Evolutionary conservation across 1,284 basidiomycete species (phyloP), one percentile per base, ranked within the genome.

Genomic region (Pseudozyma flocculosa): DNA sequence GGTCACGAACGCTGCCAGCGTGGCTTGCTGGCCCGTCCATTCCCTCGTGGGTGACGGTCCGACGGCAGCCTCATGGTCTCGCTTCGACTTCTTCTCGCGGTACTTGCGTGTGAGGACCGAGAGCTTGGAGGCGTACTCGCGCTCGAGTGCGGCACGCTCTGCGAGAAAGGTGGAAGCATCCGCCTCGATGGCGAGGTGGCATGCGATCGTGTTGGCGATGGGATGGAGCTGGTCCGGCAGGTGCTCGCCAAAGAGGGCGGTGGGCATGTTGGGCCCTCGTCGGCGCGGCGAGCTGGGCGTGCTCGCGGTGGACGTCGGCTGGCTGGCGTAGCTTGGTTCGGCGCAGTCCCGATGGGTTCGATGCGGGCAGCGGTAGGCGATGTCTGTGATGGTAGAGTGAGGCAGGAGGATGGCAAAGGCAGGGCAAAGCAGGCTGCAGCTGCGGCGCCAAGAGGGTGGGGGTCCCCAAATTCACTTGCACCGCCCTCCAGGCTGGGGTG

Each of bases 111-210:
- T 43, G n/a, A 72, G 46, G 9, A 55, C 36, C 30, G 57, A 58
- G 1, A 69, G 53, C 39, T 62, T 63, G 17, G 49, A 48, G 14
- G 69, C 61, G 39, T 64, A 64, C 21, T 72, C 69, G 14, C 66
- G 53, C 49, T 72, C 69, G 15, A 72, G 52, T 2, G 52, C 55
- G n/a, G 67, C 62, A 18, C 67, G 54, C 24, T 69, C 69, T 13
- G 63, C 39, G 3, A 72, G 49, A 36, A 67, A 69, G 40, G 52
- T 30, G 24, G 63, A 43, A 2, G 58, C 53, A 30, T 70, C 67
- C 43, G 37, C 46, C 24, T 59, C 57, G 40, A 66, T 48, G 9
- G 55, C 37, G 18, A 69, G 55, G 26, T 69, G 67, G 5, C 56
- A 57, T 3, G 61, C 54, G n/a, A 67, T 26, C 1, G 59, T 34